Conservation (phyloP, 306 rosid genomes). For the Myrica gale region DNA sequence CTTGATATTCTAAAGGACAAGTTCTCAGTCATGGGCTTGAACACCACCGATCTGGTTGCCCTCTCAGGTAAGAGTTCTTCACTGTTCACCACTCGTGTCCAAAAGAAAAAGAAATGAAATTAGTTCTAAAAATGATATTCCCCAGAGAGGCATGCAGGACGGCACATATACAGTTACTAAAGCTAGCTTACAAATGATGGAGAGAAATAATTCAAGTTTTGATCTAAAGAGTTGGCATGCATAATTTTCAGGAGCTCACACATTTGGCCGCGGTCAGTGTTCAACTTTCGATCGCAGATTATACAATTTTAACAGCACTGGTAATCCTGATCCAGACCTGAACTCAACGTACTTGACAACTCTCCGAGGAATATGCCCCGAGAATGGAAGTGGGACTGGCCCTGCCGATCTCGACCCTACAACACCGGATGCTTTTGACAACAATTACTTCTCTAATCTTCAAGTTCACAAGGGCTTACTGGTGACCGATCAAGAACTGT, state of each 20-base stretch:
- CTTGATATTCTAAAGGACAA: conserved; percentile 15
- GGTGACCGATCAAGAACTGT: conserved; percentile 25
- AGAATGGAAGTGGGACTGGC: not conserved
- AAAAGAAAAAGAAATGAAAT: not conserved
- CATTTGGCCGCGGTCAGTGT: conserved; percentile 30
- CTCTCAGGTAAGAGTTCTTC: conserved; percentile 48
- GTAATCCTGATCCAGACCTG: conserved; percentile 19
- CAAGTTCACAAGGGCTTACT: not conserved
- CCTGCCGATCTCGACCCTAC: conserved; percentile 7
- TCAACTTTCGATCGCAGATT: not conserved
- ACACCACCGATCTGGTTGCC: conserved; percentile 47
- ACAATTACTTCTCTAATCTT: conserved; percentile 26
- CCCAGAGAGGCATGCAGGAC: too few relatives aligned
- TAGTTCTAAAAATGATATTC: too few relatives aligned
- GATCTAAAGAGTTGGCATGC: not conserved
- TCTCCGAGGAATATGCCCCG: conserved; percentile 15
- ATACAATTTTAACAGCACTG: conserved; percentile 16
- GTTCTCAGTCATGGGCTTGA: conserved; percentile 30
- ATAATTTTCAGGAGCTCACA: conserved; percentile 28
- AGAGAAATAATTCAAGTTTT: not conserved
- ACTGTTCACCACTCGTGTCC: not conserved
- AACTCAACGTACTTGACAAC: conserved; percentile 17
- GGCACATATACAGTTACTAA: too few relatives aligned
- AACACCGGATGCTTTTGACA: conserved; percentile 11
- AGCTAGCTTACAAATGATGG: too few relatives aligned